Conservation (phyloP, 352 stramenopile species). For the Phytophthora pini region DNA sequence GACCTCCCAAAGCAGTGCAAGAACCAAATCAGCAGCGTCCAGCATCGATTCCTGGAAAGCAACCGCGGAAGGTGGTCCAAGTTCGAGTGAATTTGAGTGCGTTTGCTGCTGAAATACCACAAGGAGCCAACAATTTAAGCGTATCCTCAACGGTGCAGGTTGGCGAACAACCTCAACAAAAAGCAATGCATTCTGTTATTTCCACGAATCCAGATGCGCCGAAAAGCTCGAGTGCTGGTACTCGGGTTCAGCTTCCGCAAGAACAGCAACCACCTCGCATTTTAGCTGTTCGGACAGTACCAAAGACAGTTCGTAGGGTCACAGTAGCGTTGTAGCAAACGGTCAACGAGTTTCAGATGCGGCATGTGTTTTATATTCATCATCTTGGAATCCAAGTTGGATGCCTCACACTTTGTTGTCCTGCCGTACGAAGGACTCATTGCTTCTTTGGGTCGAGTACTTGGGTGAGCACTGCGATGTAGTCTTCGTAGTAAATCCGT, state of each 20-base stretch:
- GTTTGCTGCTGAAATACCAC: constrained; percentile 16
- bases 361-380: background rate
- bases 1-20: background rate
- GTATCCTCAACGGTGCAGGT: background rate
- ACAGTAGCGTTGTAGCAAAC: constrained; percentile 46
- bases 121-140: background rate
- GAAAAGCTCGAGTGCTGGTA: background rate
- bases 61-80: constrained; percentile 47
- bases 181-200: background rate
- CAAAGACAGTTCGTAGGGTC: constrained; percentile 45
- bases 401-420: background rate
- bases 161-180: background rate
- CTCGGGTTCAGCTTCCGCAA: constrained; percentile 1
- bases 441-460: constrained; percentile 55
- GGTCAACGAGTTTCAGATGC: background rate
- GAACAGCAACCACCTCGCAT: constrained; percentile 5
- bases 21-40: background rate
- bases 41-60: constrained; percentile 14
- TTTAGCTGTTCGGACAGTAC: constrained; percentile 16
- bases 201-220: background rate
- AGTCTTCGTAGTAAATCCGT: constrained; percentile 93
- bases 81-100: constrained; percentile 54
- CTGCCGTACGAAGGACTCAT: constrained; percentile 9
- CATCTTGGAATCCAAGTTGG: too few relatives aligned
- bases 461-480: constrained; percentile 82